phyloP scores from a whole-genome alignment of 345 rosid genomes.

The Syzygium oleosum region DNA sequence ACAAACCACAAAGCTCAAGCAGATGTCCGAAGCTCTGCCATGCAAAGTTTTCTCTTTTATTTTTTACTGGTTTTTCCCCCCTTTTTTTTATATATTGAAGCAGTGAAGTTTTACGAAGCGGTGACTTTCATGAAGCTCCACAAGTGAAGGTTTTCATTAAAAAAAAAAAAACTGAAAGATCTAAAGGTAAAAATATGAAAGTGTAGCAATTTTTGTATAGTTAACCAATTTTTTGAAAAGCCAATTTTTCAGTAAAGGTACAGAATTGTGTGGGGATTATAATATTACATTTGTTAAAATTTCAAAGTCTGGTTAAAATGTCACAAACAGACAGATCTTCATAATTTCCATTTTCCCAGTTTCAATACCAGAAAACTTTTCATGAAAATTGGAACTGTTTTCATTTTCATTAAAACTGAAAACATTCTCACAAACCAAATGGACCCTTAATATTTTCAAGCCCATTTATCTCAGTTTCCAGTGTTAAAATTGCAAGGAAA shows the following conservation, averaged over 20 bases:
- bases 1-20: background rate
- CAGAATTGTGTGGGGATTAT: background rate
- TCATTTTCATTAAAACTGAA: background rate
- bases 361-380: background rate
- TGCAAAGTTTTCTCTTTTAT: background rate
- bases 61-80: background rate
- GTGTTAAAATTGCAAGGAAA: background rate
- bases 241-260: background rate
- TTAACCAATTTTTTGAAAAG: background rate
- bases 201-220: background rate
- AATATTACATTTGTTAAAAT: background rate
- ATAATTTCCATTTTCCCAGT: background rate
- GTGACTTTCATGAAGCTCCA: background rate
- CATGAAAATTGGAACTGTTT: background rate
- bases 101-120: background rate
- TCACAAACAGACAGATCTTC: background rate
- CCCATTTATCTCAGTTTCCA: background rate
- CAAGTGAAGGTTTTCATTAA: background rate
- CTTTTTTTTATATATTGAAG: background rate
- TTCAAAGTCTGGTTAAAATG: background rate
- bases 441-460: background rate
- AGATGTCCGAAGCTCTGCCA: background rate
- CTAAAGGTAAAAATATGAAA: background rate
- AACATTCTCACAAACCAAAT: background rate
- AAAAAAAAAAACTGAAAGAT: background rate